phyloP scores from a whole-genome alignment of 495 filamentous ascomycete genomes.

The Podospora pseudocomata region DNA sequence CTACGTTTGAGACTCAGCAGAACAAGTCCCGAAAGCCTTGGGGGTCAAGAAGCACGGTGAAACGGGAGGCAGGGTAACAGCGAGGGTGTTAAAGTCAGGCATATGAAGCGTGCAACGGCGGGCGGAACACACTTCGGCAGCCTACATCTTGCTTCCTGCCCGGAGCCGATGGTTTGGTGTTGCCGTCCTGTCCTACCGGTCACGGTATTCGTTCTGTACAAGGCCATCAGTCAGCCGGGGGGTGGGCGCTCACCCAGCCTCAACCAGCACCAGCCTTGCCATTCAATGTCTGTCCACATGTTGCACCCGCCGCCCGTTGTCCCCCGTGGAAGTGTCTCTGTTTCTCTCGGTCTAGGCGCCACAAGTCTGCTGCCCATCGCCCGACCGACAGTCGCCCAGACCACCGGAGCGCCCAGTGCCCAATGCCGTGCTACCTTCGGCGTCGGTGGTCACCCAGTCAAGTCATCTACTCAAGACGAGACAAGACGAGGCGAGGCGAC shows the following conservation, averaged over 20 bases:
- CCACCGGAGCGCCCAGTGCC: constrained; percentile 7
- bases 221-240: not conserved
- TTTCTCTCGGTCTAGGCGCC: constrained; percentile 2
- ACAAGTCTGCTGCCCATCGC: not conserved
- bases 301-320: not conserved
- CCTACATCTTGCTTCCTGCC: constrained; percentile 6
- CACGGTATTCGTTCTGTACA: not conserved
- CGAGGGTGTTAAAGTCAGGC: not conserved
- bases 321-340: not conserved
- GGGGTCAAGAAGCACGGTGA: not conserved
- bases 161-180: constrained; percentile 6
- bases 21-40: not conserved
- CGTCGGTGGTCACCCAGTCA: not conserved
- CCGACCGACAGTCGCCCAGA: constrained; percentile 1
- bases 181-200: not conserved
- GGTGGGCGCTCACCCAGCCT: not conserved
- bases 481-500: constrained; percentile 8
- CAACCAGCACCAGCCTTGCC: not conserved
- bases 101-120: not conserved
- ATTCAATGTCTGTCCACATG: not conserved
- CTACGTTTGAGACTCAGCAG: not conserved
- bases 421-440: constrained; percentile 4
- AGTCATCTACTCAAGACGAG: not conserved
- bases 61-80: not conserved
- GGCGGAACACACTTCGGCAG: not conserved